Base-by-base conservation (phyloP, 495 filamentous ascomycete species). In the Penicillium taxi region DNA sequence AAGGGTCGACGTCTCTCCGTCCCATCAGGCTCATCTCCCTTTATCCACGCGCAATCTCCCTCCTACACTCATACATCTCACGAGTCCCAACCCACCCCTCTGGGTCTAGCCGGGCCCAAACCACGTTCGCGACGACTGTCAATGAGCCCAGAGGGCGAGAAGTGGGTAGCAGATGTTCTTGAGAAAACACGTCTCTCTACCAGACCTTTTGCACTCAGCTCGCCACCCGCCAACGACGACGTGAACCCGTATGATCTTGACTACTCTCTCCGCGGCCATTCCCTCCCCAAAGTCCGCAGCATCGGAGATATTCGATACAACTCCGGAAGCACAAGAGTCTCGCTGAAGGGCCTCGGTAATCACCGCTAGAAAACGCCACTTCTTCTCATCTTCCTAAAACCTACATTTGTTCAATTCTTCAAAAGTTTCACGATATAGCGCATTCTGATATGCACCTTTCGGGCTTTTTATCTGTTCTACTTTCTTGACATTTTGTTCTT, bases 141-240 rank as follows among this genome's bases (percentile, higher is more conserved):
- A 13, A 71, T 74, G 48, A 68, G 56, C 17, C 66, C 69, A 0
- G 60, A 69, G 17, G 70, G 69, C 36, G 69, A 74, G 53, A 69
- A 69, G 2, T 73, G 69, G 70, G 69, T 70, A 1, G 63, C 63
- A 42, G 59, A 63, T 32, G 66, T 70, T 2, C 49, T 70, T 22
- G 58, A 64, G 12, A 62, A 67, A 44, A 63, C 66, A 2, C 61
- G 66, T 18, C 37, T 56, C 15, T 64, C 63, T 16, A 59, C 59
- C 9, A 39, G 42, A 5, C 44, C 48, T 0, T 43, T 55, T 8
- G 24, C 41, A 4, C 28, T 50, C 11, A 38, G 37, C 20, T 8
- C 8, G 11, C 32, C 24, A 6, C 22, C 31, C 9, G 17, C 27
- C 15, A 18, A 19, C 13, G 40, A 48, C 2, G 26, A 32, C 2